phyloP scores from a whole-genome alignment of 768 basidiomycete species.

The Boletales sp. region DNA sequence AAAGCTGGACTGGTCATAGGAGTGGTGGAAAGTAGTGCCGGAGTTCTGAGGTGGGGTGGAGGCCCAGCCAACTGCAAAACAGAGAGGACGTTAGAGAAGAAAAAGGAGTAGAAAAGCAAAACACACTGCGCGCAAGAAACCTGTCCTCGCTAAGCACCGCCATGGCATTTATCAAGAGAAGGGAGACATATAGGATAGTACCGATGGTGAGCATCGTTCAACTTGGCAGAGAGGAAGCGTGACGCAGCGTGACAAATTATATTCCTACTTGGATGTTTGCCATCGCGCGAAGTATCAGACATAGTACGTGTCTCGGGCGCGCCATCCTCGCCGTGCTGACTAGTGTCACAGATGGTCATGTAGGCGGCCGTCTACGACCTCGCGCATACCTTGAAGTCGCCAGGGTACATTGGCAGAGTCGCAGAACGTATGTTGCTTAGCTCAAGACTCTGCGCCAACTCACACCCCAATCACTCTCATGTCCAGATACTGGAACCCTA shows the following conservation, averaged over 20 bases:
- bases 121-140: constrained; percentile 88
- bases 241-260: constrained; percentile 16
- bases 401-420: constrained; percentile 34
- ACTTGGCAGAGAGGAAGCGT: constrained; percentile 5
- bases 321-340: neutral
- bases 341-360: constrained; percentile 9
- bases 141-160: constrained; percentile 95
- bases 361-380: constrained; percentile 11
- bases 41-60: constrained; percentile 57
- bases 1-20: constrained; percentile 65
- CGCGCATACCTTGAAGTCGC: constrained; percentile 7
- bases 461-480: neutral
- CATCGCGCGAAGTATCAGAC: constrained; percentile 21
- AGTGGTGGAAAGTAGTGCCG: constrained; percentile 58
- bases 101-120: constrained; percentile 2
- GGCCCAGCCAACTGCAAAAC: constrained; percentile 80
- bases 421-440: constrained; percentile 41
- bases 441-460: neutral
- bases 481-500: constrained; percentile 52
- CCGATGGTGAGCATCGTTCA: constrained; percentile 57
- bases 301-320: constrained; percentile 12
- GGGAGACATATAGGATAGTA: constrained; percentile 75
- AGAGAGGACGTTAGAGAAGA: constrained; percentile 14
- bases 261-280: constrained; percentile 23
- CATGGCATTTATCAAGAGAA: constrained; percentile 91